phyloP scores from a whole-genome alignment of 129 eudicot genomes.

The Kitagawia praeruptora region DNA sequence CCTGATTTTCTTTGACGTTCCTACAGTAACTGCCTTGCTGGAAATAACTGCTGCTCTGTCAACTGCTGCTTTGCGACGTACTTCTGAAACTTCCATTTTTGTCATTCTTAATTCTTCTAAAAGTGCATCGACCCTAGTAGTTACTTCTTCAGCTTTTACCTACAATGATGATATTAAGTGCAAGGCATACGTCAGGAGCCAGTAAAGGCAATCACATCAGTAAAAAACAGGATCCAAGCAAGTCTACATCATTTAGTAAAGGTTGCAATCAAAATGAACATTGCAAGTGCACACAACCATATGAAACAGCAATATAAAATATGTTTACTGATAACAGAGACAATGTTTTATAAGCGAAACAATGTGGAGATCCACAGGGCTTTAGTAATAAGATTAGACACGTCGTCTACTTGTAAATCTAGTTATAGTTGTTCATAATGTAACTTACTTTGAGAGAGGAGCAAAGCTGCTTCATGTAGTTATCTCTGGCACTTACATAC shows the following conservation, averaged over 20 bases:
- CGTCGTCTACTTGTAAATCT: neutral
- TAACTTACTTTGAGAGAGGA: constrained; percentile 79
- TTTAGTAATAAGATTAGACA: neutral
- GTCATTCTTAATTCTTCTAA: constrained; percentile 67
- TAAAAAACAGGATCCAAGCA: neutral
- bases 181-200: neutral
- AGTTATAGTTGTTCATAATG: neutral
- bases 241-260: constrained; percentile 2
- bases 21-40: constrained; percentile 49
- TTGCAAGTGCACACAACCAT: neutral
- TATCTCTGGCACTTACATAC: constrained; percentile 69
- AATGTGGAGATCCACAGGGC: neutral
- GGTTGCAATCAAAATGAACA: neutral
- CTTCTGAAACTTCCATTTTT: constrained; percentile 62
- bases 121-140: constrained; percentile 61
- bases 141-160: constrained; percentile 93
- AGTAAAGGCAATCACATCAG: no score
- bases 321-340: neutral
- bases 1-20: constrained; percentile 56
- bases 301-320: neutral
- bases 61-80: constrained; percentile 77
- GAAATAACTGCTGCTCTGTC: constrained; percentile 66
- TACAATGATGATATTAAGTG: constrained; percentile 18
- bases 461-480: constrained; percentile 90
- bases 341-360: neutral